These are phyloP conservation scores for Plasmodium vinckei DNA, from an alignment of 169 alveolate genomes.

Conservation along the genomic window DNA sequence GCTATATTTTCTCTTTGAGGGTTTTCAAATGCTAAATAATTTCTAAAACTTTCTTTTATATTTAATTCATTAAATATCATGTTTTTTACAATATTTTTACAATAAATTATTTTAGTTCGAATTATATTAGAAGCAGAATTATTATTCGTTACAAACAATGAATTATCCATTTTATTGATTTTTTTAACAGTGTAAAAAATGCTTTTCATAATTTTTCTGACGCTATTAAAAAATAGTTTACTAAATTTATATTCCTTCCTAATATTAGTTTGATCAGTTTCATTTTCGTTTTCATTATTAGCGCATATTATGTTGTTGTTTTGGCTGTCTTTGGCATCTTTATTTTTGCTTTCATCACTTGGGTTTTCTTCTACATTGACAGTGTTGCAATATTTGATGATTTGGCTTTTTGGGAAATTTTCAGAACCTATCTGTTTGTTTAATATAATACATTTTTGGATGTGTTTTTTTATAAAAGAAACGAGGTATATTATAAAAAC, in stretches of 20 bases:
- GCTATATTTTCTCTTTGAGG: not conserved
- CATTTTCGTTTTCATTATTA: too few relatives aligned
- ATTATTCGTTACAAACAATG: slow-evolving; percentile 13
- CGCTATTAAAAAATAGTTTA: slow-evolving; percentile 28
- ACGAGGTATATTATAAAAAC: slow-evolving; percentile 49
- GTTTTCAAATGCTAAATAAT: not conserved
- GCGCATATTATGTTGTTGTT: too few relatives aligned
- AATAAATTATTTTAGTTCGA: slow-evolving; percentile 15
- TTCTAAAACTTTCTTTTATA: not conserved
- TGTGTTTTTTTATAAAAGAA: slow-evolving; percentile 39
- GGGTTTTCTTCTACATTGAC: too few relatives aligned
- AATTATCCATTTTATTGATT: slow-evolving; percentile 33
- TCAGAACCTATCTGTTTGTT: not conserved
- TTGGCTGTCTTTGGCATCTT: too few relatives aligned
- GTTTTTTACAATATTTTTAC: not conserved
- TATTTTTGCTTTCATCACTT: too few relatives aligned
- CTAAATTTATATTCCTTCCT: not conserved
- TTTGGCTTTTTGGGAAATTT: not conserved
- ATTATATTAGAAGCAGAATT: slow-evolving; percentile 25
- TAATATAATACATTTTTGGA: slow-evolving; percentile 16
- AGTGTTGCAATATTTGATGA: too few relatives aligned
- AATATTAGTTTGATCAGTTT: too few relatives aligned
- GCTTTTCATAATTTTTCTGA: slow-evolving; percentile 59
- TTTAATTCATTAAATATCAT: not conserved
- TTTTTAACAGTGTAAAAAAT: slow-evolving; percentile 30